Base-by-base conservation (phyloP, 495 filamentous ascomycete genomes). In the Xylaria flabelliformis region DNA sequence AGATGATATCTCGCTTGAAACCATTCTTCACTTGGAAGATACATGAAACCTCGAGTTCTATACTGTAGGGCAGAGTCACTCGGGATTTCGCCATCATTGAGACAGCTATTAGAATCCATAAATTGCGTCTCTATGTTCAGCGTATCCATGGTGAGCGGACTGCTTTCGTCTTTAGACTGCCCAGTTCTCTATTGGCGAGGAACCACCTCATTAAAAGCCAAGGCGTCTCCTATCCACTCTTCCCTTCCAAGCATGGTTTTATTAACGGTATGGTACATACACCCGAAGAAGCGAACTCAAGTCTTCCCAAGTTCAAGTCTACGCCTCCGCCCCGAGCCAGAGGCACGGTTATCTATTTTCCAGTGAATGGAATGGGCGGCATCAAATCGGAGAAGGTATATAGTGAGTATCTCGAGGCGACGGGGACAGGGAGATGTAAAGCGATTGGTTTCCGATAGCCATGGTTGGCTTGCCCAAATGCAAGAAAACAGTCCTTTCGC, bases 201-300 rank as follows among this genome's bases (percentile, higher is more conserved):
- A 26, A 46, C 46, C 24, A 15, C 56, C 26, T 24, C 63, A 36
- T 44, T 53, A 48, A 56, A n/a, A 64, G 39, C 48, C 61, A 50
- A 67, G 50, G 36, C 51, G 15, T 66, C 44, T 41, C 70, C 63
- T 61, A 67, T 66, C 53, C 70, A 61, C 63, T 59, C 50, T 17
- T 10, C 36, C 41, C 51, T 50, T 67, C 53, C 70, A 72, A 67
- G 39, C 41, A 8, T 51, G 48, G 13, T 65, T 50, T 46, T 65
- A 72, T 61, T 46, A 66, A 50, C 72, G 72, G 67, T 78, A 78
- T 78, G 75, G 74, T 77, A 76, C 76, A 79, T 78, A 69, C 74
- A 65, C 41, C 65, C 63, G 56, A 73, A 73, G 70, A 73, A 74
- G 65, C 46, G 66, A 63, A 74, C 46, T 59, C 17, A 70, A 41